A percentile compares a stretch with the other conserved stretches of the same genome.
Conservation (phyloP, 2,329 filamentous ascomycete genomes). For the Sodiomyces alkalinus region DNA sequence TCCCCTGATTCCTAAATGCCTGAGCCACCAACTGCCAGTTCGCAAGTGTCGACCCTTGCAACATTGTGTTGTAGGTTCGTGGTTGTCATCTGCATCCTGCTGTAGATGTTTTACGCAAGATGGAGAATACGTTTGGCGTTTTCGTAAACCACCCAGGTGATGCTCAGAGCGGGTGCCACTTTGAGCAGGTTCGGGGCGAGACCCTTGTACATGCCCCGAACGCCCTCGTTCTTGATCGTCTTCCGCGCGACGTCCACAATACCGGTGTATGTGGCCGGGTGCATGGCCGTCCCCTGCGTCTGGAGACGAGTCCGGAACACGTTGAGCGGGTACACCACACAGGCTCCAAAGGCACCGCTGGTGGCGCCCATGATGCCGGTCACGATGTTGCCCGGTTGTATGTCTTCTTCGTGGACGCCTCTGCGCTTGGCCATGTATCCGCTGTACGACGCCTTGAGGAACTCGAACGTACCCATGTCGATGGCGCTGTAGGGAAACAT, state of each 20-base stretch:
- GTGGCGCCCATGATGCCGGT: conserved; percentile 83
- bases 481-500: conserved; percentile 98
- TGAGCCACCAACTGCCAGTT: too few species aligned
- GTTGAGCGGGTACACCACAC: conserved; percentile 91
- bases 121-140: conserved; percentile 64
- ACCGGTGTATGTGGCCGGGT: conserved; percentile 78
- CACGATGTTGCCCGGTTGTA: conserved; percentile 63
- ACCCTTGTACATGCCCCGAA: conserved; percentile 82
- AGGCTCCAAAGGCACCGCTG: conserved; percentile 82
- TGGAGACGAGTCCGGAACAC: conserved; percentile 83
- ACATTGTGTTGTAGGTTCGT: too few species aligned
- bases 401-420: conserved; percentile 70
- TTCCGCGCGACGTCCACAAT: conserved; percentile 78
- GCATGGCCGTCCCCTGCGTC: conserved; percentile 85
- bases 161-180: conserved; percentile 88
- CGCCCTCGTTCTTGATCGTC: conserved; percentile 70
- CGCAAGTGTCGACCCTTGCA: too few species aligned
- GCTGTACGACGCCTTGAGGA: conserved; percentile 65
- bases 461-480: conserved; percentile 89
- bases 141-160: conserved; percentile 88
- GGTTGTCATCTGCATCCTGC: too few species aligned
- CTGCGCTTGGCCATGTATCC: conserved; percentile 51
- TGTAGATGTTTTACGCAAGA: conserved; percentile 31
- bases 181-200: conserved; percentile 91
- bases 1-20: too few species aligned